Evolutionary conservation across 1,284 basidiomycete species (phyloP).

Genomic region (Boletellus deceptivus): DNA sequence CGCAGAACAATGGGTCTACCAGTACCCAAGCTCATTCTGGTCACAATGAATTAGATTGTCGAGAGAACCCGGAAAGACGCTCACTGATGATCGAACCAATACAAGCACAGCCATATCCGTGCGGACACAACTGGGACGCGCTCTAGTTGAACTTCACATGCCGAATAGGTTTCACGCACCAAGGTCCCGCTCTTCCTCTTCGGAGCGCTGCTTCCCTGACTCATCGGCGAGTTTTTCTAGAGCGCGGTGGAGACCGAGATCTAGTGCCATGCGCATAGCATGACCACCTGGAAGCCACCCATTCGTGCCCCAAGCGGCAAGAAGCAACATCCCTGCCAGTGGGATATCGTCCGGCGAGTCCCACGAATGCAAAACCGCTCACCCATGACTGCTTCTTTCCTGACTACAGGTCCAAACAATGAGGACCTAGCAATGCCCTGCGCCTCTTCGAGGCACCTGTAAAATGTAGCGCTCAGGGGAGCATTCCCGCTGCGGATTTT

Average conservation of each 20-base stretch:
- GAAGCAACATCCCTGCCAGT: constrained; percentile 74
- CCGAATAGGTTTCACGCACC: constrained; percentile 44
- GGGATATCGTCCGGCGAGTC: constrained; percentile 5
- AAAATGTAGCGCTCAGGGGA: constrained; percentile 80
- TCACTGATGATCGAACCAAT: constrained; percentile 90
- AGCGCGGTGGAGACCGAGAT: constrained; percentile 87
- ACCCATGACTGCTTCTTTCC: constrained; percentile 94
- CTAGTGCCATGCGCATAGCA: constrained; percentile 92
- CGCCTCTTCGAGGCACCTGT: constrained; percentile 88
- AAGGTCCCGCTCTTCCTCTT: constrained; percentile 85
- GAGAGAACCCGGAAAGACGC: constrained; percentile 28
- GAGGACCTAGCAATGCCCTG: constrained; percentile 92
- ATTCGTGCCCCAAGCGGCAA: constrained; percentile 92
- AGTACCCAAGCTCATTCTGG: constrained; percentile 87
- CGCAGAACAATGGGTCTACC: constrained; percentile 87
- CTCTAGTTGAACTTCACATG: constrained; percentile 8
- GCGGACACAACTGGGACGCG: constrained; percentile 73
- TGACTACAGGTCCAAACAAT: constrained; percentile 86
- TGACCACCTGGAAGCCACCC: constrained; percentile 92
- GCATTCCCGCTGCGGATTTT: constrained; percentile 90
- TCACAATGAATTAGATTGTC: constrained; percentile 19
- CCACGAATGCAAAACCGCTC: constrained; percentile 17
- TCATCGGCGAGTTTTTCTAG: constrained; percentile 86
- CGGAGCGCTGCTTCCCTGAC: constrained; percentile 60
- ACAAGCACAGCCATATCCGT: constrained; percentile 90